Conservation (phyloP, 495 filamentous ascomycete genomes). For the Penicillium goetzii region DNA sequence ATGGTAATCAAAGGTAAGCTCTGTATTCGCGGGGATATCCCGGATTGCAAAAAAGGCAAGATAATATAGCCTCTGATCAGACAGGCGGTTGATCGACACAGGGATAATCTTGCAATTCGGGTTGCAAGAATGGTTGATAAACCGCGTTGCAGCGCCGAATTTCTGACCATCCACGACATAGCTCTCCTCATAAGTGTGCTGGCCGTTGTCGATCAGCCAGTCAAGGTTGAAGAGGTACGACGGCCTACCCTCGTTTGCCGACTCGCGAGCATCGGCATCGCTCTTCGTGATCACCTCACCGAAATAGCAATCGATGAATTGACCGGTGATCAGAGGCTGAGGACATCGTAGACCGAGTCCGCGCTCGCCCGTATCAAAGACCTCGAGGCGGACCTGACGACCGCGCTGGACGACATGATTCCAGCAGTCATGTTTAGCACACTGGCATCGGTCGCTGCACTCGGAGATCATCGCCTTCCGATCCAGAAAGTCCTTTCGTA, state of each 20-base stretch:
- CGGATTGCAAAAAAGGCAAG: conserved; percentile 81
- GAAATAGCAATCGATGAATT: conserved; percentile 87
- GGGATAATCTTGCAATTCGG: conserved; percentile 82
- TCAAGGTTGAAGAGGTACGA: conserved; percentile 87
- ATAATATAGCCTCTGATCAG: conserved; percentile 77
- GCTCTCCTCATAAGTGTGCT: conserved; percentile 27
- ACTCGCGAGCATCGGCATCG: conserved; percentile 69
- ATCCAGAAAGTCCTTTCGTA: conserved; percentile 35
- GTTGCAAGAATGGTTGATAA: conserved; percentile 71
- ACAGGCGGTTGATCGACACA: conserved; percentile 71
- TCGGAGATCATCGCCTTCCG: conserved; percentile 69
- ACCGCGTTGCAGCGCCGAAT: conserved; percentile 60
- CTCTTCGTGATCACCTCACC: conserved; percentile 81
- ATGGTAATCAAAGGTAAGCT: conserved; percentile 88
- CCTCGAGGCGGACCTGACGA: conserved; percentile 71
- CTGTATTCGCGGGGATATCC: conserved; percentile 68
- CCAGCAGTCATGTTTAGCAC: conserved; percentile 64
- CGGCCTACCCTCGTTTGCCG: conserved; percentile 36
- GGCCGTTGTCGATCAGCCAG: conserved; percentile 61
- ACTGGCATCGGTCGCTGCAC: conserved; percentile 72
- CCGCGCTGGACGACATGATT: conserved; percentile 84
- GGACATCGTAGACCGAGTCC: conserved; percentile 83
- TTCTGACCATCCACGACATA: conserved; percentile 64
- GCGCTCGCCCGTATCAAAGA: conserved; percentile 76
- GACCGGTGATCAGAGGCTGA: conserved; percentile 69